Base-by-base conservation (phyloP, 2,329 filamentous ascomycete species). In the Trichoderma sp. region DNA sequence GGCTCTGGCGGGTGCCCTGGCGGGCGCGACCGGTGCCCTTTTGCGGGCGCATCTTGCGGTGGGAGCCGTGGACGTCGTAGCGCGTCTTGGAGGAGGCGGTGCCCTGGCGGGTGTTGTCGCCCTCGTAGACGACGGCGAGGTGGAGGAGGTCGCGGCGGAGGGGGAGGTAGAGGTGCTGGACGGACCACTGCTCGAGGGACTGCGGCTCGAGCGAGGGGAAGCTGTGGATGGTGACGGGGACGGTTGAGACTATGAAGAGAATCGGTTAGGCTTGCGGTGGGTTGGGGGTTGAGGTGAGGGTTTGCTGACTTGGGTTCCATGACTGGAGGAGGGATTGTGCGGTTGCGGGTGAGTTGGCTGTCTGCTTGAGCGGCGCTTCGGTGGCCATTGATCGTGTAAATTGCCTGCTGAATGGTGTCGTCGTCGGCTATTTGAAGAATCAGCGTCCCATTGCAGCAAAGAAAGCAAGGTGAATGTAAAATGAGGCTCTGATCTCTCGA, bases 121-220 rank as follows among this genome's bases (percentile, higher is more conserved):
- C 95, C 80, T 99, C 95, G 82, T 90, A 98, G 71, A 97, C 81
- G 66, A 99, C 87, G 66, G 95, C 95, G 69, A 92, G 88, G 80
- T 99, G 94, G 62, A 99, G 88, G 69, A 99, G 88, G 77, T 99
- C 95, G 76, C 90, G 89, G 66, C 95, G 90, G 54, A 97, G 84
- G 3, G 95, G 95, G 41, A 98, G 86, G 74, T 91, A 82, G 51
- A 99, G 90, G 78, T 97, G 92, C 73, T 91, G 90, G 67, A 88
- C 82, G 47, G 90, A 88, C 82, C 93, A 98, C 72, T 86, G 79
- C 74, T 91, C 87, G 76, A 96, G 90, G 58, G 87, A 83, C 56
- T 88, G 81, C 26, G 95, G 95, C 78, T 97, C 93, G 78, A 97
- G 88, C 12, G 88, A 86, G 43, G 95, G 95, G 81, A 98, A 99